These are phyloP conservation scores for Nannizziopsis barbatae DNA, from an alignment of 2,329 filamentous ascomycete genomes.

Conservation along the genomic window DNA sequence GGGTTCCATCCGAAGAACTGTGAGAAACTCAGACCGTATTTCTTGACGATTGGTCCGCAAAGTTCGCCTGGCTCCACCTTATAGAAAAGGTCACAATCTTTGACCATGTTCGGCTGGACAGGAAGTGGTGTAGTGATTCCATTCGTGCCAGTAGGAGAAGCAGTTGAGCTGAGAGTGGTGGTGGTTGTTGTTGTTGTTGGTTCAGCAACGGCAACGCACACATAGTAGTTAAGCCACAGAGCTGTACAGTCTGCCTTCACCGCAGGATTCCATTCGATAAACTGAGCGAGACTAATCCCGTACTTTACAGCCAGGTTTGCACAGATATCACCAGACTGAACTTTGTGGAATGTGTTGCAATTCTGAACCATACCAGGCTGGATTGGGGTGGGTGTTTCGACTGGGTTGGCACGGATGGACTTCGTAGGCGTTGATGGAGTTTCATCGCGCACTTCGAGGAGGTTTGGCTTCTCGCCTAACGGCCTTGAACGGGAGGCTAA, in stretches of 20 bases:
- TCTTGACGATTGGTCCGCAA: neutral
- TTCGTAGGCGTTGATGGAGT: conserved; percentile 1
- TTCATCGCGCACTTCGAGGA: neutral
- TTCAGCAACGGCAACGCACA: conserved; percentile 15
- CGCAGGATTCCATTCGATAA: conserved; percentile 19
- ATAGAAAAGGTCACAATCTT: conserved; percentile 4
- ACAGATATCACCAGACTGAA: neutral
- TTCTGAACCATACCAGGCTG: conserved; percentile 4
- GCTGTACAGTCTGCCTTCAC: conserved; percentile 16
- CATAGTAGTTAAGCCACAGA: conserved; percentile 17
- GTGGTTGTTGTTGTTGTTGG: conserved; percentile 6
- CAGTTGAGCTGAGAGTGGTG: too few species aligned
- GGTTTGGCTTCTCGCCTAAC: too few species aligned
- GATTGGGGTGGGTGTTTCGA: conserved; percentile 8
- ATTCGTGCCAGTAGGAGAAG: too few species aligned
- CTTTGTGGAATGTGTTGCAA: conserved; percentile 4
- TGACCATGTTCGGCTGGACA: conserved; percentile 4
- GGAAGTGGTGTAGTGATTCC: conserved; percentile 2
- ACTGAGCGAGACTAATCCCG: conserved; percentile 12
- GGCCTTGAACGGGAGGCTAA: too few species aligned
- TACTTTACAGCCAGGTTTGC: conserved; percentile 7
- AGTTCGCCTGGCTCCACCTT: neutral
- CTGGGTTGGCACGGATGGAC: neutral
- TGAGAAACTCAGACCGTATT: conserved; percentile 2
- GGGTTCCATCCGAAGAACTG: conserved; percentile 4